Base-by-base conservation (phyloP, 2,329 filamentous ascomycete genomes). In the Fusarium avenaceum region DNA sequence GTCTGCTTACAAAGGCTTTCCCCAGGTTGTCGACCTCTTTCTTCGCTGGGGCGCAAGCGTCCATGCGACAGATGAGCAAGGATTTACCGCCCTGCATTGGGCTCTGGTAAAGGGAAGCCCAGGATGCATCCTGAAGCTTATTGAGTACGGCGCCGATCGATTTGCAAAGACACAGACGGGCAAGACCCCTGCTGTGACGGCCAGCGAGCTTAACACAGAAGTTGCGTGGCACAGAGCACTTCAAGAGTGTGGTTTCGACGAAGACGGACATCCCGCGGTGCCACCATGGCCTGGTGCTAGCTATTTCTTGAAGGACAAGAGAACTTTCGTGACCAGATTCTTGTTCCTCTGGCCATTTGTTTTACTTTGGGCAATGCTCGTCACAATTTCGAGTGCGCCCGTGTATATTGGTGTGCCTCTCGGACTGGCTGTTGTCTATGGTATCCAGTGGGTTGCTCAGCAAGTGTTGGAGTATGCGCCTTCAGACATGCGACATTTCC, bases 1-100 rank as follows among this genome's bases (percentile, higher is more conserved):
- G 96, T 93, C 96, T 19, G 95, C 95, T 17, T 99, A 99, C 83
- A 99, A 99, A 80, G 96, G 96, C 35, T 97, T 91, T 77, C 93
- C 95, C 0, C 90, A 91, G 46, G 97, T 93, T 73, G 95, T 98
- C 47, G 96, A 98, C 76, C 80, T 98, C 43, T 95, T 97, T 70
- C 82, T 99, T 61, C 89, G 94, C 72, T 99, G 96, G 94, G 96
- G 96, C 53, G 96, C 96, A 38, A 96, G 94, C 76, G 93, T 97
- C 10, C 93, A 97, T 79, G 91, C 93, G 33, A 89, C 87, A 30
- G 96, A 99, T 74, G 94, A 97, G 76, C 92, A 94, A 72, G 95
- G 95, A 28, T 96, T 98, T 78, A 97, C 95, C 0, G 94, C 96
- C 6, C 82, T 99, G 70, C 96, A 99, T 77, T 99, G 96, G 96